A percentile compares a stretch with the other conserved stretches of the same genome.
Evolutionary conservation across 495 filamentous ascomycete genomes (phyloP).

Genomic region (Niebla homalea): DNA sequence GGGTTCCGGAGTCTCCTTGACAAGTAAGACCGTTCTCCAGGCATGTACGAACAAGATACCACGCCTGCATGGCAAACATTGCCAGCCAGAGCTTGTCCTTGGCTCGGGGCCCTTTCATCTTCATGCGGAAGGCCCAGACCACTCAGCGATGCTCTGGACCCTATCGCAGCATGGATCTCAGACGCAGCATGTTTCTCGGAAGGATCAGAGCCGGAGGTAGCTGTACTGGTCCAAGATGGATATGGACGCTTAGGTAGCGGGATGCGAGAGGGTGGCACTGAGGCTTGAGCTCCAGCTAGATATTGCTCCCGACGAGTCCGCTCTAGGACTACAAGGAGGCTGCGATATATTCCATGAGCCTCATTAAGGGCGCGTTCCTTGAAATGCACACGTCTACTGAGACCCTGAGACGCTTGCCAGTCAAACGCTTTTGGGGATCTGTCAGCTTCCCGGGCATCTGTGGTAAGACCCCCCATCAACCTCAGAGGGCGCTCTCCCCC

Average conservation of each 20-base stretch:
- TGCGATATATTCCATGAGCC: constrained; percentile 80
- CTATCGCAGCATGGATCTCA: background rate
- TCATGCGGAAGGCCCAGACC: too few relatives aligned
- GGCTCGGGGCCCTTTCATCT: too few relatives aligned
- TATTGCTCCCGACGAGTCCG: constrained; percentile 32
- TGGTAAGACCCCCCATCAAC: too few relatives aligned
- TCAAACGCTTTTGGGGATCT: too few relatives aligned
- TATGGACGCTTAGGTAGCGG: constrained; percentile 10
- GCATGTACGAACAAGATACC: too few relatives aligned
- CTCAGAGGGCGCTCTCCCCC: too few relatives aligned
- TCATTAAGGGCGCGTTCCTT: constrained; percentile 71
- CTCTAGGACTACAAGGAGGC: constrained; percentile 66
- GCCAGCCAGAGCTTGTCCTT: too few relatives aligned
- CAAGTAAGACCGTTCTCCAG: too few relatives aligned
- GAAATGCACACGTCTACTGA: constrained; percentile 37
- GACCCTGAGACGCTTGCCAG: too few relatives aligned
- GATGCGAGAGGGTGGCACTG: constrained; percentile 1
- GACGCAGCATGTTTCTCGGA: background rate
- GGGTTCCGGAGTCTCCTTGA: too few relatives aligned
- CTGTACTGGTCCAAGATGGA: constrained; percentile 14
- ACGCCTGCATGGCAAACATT: too few relatives aligned
- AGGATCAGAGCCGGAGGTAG: background rate
- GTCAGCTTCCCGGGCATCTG: too few relatives aligned
- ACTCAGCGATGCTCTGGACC: background rate
- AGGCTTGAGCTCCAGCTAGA: background rate